Percentiles rank a stretch among this genome's conserved stretches.
Evolutionary conservation across 139 green algal genomes (phyloP).

Genomic region (Coelastrella sp.): DNA sequence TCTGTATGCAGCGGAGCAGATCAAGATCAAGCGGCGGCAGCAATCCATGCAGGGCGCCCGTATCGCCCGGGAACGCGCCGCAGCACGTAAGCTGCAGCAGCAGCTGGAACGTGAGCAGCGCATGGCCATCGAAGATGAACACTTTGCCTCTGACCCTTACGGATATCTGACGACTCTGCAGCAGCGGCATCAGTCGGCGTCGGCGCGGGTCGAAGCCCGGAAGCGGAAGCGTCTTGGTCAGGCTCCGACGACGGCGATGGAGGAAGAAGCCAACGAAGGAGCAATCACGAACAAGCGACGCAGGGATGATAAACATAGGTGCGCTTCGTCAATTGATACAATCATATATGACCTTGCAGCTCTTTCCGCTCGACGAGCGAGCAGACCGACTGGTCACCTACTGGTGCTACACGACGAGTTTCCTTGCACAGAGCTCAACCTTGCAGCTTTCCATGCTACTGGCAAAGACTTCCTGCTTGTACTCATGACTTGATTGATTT

Average conservation of each 20-base stretch:
- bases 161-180: constrained; percentile 20
- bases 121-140: constrained; percentile 1
- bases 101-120: constrained; percentile 19
- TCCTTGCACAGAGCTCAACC: too few relatives aligned
- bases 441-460: too few relatives aligned
- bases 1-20: constrained; percentile 20
- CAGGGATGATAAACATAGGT: constrained; percentile 22
- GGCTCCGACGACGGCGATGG: not conserved
- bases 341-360: too few relatives aligned
- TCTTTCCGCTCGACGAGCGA: too few relatives aligned
- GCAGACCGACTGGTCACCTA: too few relatives aligned
- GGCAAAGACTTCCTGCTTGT: too few relatives aligned
- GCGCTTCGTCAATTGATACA: not conserved
- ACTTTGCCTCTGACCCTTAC: not conserved
- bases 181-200: not conserved
- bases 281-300: not conserved
- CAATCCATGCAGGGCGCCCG: constrained; percentile 31
- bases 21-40: constrained; percentile 49
- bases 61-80: not conserved
- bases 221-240: constrained; percentile 32
- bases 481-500: too few relatives aligned
- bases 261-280: not conserved
- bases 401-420: too few relatives aligned
- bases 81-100: constrained; percentile 18
- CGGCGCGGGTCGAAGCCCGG: constrained; percentile 3